Evolutionary conservation across 345 rosid species (phyloP), one percentile per base, ranked within the genome.

Genomic region (Eutrema japonicum): DNA sequence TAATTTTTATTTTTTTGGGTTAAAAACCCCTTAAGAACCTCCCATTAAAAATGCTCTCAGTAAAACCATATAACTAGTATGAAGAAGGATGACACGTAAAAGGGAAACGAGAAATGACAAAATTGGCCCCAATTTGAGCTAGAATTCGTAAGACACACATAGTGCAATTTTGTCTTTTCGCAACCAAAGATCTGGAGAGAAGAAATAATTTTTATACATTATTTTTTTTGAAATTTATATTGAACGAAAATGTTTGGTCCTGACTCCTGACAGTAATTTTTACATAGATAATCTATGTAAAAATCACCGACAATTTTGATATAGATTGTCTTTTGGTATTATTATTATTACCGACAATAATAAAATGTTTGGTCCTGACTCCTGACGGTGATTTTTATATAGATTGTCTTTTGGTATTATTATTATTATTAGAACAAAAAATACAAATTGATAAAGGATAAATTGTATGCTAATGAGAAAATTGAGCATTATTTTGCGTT

Each of bases 151-250:
- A 37, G 32, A 48, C 59, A 27, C 43, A 13, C n/a, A 18, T 30
- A 46, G 52, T 74, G 56, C 53, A 57, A 2, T 58, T 57, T 47
- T 66, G 65, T 74, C 41, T 59, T 48, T 58, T 57, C 2, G 38
- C 10, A 13, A 50, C 16, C 16, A 66, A 74, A 74, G 72, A 74
- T 74, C 53, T 74, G 8, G 47, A 74, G n/a, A n/a, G n/a, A n/a
- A n/a, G n/a, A n/a, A n/a, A n/a, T n/a, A n/a, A n/a, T n/a, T n/a
- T n/a, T n/a, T n/a, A n/a, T n/a, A n/a, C n/a, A n/a, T n/a, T n/a
- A n/a, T n/a, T n/a, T n/a, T n/a, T n/a, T n/a, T n/a, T n/a, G n/a
- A n/a, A n/a, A n/a, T n/a, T n/a, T n/a, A n/a, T n/a, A n/a, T n/a
- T n/a, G n/a, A n/a, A n/a, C n/a, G n/a, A n/a, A n/a, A n/a, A n/a